These are phyloP conservation scores for Fusarium continuum DNA, from an alignment of 2,329 filamentous ascomycete species.

Conservation along the genomic window DNA sequence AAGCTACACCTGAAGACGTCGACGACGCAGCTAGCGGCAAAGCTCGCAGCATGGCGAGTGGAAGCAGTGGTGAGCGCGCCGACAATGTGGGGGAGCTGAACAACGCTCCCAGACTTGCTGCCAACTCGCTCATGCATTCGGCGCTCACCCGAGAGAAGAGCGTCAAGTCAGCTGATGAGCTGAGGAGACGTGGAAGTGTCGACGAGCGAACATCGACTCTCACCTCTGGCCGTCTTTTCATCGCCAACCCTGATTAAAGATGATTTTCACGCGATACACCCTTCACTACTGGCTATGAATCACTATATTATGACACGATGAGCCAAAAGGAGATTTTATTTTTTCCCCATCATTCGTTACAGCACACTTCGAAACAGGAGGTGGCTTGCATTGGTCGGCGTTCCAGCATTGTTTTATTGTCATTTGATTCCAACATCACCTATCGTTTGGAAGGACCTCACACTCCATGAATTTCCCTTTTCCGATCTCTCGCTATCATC, in stretches of 20 bases:
- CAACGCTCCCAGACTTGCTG: slow-evolving; percentile 60
- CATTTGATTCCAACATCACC: slow-evolving; percentile 26
- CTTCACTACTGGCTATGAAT: slow-evolving; percentile 9
- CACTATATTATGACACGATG: slow-evolving; percentile 25
- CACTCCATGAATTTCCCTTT: slow-evolving; percentile 38
- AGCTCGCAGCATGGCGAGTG: slow-evolving; percentile 62
- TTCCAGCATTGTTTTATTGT: slow-evolving; percentile 41
- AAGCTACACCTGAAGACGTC: slow-evolving; percentile 49
- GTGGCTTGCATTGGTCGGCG: slow-evolving; percentile 42
- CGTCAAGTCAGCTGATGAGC: slow-evolving; percentile 73
- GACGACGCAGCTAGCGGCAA: slow-evolving; percentile 58
- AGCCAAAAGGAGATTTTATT: slow-evolving; percentile 22
- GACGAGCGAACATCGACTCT: slow-evolving; percentile 84
- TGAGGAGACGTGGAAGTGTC: slow-evolving; percentile 80
- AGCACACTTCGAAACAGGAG: slow-evolving; percentile 25
- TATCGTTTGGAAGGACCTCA: slow-evolving; percentile 41
- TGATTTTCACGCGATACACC: slow-evolving; percentile 1
- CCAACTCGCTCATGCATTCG: slow-evolving; percentile 67
- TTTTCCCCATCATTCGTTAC: slow-evolving; percentile 34
- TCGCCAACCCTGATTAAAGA: slow-evolving; percentile 80
- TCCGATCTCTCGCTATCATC: slow-evolving; percentile 38
- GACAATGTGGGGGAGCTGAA: slow-evolving; percentile 67
- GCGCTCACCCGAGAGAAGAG: slow-evolving; percentile 71
- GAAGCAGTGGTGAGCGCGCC: slow-evolving; percentile 68
- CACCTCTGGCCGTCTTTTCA: slow-evolving; percentile 77